These are phyloP conservation scores for Schwanniomyces polymorphus DNA, from an alignment of 805 yeast genomes.

Conservation along the genomic window DNA sequence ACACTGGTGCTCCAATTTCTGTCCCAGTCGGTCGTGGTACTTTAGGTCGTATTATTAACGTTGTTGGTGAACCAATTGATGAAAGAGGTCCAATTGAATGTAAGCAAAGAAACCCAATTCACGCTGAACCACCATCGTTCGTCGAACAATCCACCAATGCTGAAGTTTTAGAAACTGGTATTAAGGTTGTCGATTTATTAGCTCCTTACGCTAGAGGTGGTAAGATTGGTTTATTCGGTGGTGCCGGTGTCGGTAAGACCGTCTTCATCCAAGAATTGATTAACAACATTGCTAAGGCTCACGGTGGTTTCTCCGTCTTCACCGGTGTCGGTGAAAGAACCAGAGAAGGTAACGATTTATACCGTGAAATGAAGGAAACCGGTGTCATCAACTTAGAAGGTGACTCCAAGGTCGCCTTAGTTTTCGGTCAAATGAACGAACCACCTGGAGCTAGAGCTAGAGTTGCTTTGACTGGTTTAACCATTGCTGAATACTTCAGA, in stretches of 20 bases:
- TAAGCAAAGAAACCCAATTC: constrained; percentile 94
- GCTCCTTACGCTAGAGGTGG: constrained; percentile 99
- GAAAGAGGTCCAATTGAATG: constrained; percentile 98
- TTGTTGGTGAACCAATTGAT: constrained; percentile 98
- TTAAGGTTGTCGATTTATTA: constrained; percentile 97
- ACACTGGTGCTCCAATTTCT: constrained; percentile 98
- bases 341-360: constrained; percentile 99
- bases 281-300: constrained; percentile 99
- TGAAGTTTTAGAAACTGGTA: constrained; percentile 99
- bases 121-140: constrained; percentile 96
- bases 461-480: constrained; percentile 99
- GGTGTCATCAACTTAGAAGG: constrained; percentile 99
- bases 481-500: constrained; percentile 99
- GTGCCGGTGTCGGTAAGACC: constrained; percentile 99
- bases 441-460: constrained; percentile 99
- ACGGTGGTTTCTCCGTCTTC: constrained; percentile 99
- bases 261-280: constrained; percentile 99
- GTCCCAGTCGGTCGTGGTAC: constrained; percentile 99
- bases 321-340: constrained; percentile 99
- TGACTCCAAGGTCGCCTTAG: constrained; percentile 98
- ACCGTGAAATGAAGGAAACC: constrained; percentile 99
- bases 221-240: constrained; percentile 99
- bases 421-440: constrained; percentile 99
- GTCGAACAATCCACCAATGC: constrained; percentile 97
- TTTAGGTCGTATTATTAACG: constrained; percentile 97